A percentile compares a stretch with the other conserved stretches of the same genome.
These are phyloP conservation scores for Corchorus capsularis DNA, from an alignment of 345 rosid genomes.

Conservation along the genomic window DNA sequence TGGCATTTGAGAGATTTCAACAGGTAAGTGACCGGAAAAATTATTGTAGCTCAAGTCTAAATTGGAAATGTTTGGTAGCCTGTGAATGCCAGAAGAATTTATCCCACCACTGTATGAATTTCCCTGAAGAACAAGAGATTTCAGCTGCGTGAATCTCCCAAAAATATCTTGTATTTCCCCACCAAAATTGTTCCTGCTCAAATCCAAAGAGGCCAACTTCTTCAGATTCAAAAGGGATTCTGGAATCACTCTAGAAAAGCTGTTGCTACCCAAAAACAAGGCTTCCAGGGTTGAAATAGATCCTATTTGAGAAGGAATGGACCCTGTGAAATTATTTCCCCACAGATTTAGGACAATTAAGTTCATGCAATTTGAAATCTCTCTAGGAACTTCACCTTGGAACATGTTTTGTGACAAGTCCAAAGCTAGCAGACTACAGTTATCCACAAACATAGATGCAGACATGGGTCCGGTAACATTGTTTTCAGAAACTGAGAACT, in stretches of 20 bases:
- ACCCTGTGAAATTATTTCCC: slow-evolving; percentile 67
- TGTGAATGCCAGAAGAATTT: slow-evolving; percentile 61
- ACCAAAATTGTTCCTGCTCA: slow-evolving; percentile 68
- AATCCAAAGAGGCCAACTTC: slow-evolving; percentile 56
- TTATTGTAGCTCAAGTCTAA: slow-evolving; percentile 82
- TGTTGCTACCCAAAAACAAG: slow-evolving; percentile 68
- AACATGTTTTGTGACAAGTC: slow-evolving; percentile 65
- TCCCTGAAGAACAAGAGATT: slow-evolving; percentile 55
- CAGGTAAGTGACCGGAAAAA: slow-evolving; percentile 62
- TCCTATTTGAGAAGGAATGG: slow-evolving; percentile 65
- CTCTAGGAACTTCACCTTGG: slow-evolving; percentile 47
- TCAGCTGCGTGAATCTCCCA: slow-evolving; percentile 63
- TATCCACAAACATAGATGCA: slow-evolving; percentile 40
- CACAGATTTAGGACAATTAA: slow-evolving; percentile 51
- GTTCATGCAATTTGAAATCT: slow-evolving; percentile 59
- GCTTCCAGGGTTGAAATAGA: slow-evolving; percentile 53
- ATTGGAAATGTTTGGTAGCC: slow-evolving; percentile 45
- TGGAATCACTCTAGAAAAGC: slow-evolving; percentile 55
- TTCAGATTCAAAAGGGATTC: slow-evolving; percentile 59
- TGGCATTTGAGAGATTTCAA: slow-evolving; percentile 49
- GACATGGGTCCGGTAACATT: slow-evolving; percentile 43
- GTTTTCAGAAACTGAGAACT: slow-evolving; percentile 64
- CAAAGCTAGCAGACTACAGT: slow-evolving; percentile 50
- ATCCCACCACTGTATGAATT: slow-evolving; percentile 66
- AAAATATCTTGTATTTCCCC: slow-evolving; percentile 67